Conservation (phyloP, 352 stramenopile genomes). For the Globisporangium ultimum region DNA sequence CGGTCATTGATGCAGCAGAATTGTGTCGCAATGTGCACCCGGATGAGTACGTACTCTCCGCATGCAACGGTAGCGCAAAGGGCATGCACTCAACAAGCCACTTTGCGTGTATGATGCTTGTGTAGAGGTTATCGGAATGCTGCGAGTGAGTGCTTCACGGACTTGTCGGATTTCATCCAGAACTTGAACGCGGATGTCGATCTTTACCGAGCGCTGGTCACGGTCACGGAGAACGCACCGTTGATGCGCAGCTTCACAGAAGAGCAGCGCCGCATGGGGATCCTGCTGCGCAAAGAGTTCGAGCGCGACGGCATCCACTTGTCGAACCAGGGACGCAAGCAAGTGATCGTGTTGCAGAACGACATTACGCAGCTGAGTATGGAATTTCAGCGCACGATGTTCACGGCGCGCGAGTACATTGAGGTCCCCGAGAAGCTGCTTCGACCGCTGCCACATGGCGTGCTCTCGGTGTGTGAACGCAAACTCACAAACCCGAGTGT, state of each 20-base stretch:
- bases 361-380: slow-evolving; percentile 85
- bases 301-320: slow-evolving; percentile 96
- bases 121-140: slow-evolving; percentile 70
- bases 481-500: slow-evolving; percentile 63
- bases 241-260: slow-evolving; percentile 68
- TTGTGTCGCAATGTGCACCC: slow-evolving; percentile 93
- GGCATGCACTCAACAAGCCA: too few species aligned
- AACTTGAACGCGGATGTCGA: slow-evolving; percentile 91
- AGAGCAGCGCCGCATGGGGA: slow-evolving; percentile 89
- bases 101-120: not conserved
- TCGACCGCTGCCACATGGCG: slow-evolving; percentile 50
- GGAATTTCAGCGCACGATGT: slow-evolving; percentile 88
- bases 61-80: not conserved
- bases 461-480: slow-evolving; percentile 55
- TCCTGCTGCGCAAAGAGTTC: slow-evolving; percentile 91
- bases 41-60: slow-evolving; percentile 44
- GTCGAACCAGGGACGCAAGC: slow-evolving; percentile 48
- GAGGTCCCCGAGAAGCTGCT: slow-evolving; percentile 59
- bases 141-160: slow-evolving; percentile 86
- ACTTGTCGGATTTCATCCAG: slow-evolving; percentile 94
- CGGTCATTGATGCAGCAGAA: slow-evolving; percentile 95
- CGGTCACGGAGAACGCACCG: slow-evolving; percentile 53
- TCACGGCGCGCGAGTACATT: slow-evolving; percentile 54
- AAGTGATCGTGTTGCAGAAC: slow-evolving; percentile 88
- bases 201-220: slow-evolving; percentile 85